Evolutionary conservation across 306 rosid genomes (phyloP).

Genomic region (Glycyrrhiza uralensis): DNA sequence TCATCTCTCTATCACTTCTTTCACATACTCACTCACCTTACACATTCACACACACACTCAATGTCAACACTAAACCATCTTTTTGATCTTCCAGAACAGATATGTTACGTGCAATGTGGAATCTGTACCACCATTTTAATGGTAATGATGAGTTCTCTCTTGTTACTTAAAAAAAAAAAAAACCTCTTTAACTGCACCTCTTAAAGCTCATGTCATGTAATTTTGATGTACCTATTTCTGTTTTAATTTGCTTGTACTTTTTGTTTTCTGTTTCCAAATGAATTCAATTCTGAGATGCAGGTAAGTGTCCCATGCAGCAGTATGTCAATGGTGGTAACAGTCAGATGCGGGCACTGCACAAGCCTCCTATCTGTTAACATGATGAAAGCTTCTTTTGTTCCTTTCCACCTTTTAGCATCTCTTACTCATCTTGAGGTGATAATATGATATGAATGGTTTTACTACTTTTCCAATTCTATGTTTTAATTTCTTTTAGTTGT

Average conservation of each 20-base stretch:
- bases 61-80: conserved; percentile 67
- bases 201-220: background rate
- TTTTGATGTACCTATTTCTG: background rate
- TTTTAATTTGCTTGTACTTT: background rate
- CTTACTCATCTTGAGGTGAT: conserved; percentile 52
- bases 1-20: conserved; percentile 8
- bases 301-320: conserved; percentile 95
- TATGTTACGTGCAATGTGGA: conserved; percentile 89
- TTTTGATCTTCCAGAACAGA: conserved; percentile 77
- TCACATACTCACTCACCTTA: conserved; percentile 15
- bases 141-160: conserved; percentile 36
- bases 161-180: background rate
- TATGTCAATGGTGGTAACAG: conserved; percentile 82
- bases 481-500: background rate
- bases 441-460: too few species aligned
- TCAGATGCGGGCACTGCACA: conserved; percentile 90
- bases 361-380: conserved; percentile 79
- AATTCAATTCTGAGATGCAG: conserved; percentile 37
- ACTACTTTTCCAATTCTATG: conserved; percentile 1
- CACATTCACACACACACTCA: conserved; percentile 19
- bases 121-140: conserved; percentile 73
- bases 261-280: background rate
- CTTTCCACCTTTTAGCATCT: conserved; percentile 75
- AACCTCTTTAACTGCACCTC: background rate
- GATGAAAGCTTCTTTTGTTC: conserved; percentile 85